A percentile compares a stretch with the other conserved stretches of the same genome.
Conservation (phyloP, 2,329 filamentous ascomycete genomes). For the Xylariaceae sp. region DNA sequence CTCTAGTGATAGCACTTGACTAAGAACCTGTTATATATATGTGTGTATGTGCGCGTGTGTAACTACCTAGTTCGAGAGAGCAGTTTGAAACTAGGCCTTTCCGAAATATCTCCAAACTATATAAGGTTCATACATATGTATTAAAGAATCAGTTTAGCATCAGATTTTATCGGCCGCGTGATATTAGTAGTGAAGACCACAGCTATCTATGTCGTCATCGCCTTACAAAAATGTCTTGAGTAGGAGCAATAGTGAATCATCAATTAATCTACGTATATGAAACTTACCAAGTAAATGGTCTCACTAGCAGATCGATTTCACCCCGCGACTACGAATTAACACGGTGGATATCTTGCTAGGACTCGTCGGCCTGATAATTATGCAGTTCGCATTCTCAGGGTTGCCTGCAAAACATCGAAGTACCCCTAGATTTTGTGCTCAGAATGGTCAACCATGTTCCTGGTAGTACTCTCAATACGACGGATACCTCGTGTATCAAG, state of each 20-base stretch:
- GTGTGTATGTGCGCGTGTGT: too few relatives aligned
- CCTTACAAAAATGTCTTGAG: not conserved
- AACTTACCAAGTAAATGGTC: constrained; percentile 1
- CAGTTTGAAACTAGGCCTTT: not conserved
- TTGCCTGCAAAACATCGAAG: too few relatives aligned
- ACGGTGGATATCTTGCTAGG: not conserved
- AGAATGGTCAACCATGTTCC: too few relatives aligned
- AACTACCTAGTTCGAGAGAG: not conserved
- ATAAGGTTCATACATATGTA: not conserved
- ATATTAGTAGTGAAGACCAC: not conserved
- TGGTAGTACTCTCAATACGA: not conserved
- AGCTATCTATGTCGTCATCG: constrained; percentile 12
- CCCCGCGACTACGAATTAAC: not conserved
- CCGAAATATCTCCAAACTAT: too few relatives aligned
- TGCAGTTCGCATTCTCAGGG: not conserved
- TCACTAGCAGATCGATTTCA: constrained; percentile 7
- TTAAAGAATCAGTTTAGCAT: not conserved
- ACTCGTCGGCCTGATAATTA: not conserved
- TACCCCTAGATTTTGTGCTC: too few relatives aligned
- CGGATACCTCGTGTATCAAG: constrained; percentile 4
- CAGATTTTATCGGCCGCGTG: not conserved
- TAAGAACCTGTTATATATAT: not conserved
- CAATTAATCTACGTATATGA: too few relatives aligned
- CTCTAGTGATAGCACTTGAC: not conserved
- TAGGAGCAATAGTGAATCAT: too few relatives aligned